Evolutionary conservation across 352 stramenopile genomes (phyloP).

Genomic region (Pythium utonaiense): DNA sequence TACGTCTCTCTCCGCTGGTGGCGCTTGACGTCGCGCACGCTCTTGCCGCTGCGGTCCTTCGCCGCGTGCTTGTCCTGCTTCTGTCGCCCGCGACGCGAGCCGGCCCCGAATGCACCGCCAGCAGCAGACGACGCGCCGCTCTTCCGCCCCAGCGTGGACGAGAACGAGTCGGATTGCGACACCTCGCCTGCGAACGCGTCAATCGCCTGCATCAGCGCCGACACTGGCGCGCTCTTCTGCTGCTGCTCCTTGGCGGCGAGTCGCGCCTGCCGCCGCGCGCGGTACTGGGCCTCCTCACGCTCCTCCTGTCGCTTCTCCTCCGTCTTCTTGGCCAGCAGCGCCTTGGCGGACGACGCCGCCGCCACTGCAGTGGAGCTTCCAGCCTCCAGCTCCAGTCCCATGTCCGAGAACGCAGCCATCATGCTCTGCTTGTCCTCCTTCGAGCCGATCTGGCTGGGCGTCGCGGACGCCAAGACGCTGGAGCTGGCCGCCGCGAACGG

Average conservation of each 20-base stretch:
- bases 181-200: slow-evolving; percentile 56
- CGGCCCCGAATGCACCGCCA: slow-evolving; percentile 15
- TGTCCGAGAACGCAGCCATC: slow-evolving; percentile 52
- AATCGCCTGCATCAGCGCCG: slow-evolving; percentile 59
- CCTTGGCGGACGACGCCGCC: slow-evolving; percentile 31
- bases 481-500: slow-evolving; percentile 19
- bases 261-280: slow-evolving; percentile 33
- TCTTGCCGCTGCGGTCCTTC: slow-evolving; percentile 27
- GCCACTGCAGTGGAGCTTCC: slow-evolving; percentile 21
- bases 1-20: slow-evolving; percentile 61
- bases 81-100: slow-evolving; percentile 42
- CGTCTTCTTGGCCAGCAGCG: slow-evolving; percentile 48
- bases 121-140: slow-evolving; percentile 21
- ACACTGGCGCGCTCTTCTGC: slow-evolving; percentile 25
- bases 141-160: slow-evolving; percentile 12
- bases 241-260: slow-evolving; percentile 1
- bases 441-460: slow-evolving; percentile 8
- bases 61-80: slow-evolving; percentile 41
- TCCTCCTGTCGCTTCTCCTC: slow-evolving; percentile 39
- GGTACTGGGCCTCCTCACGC: slow-evolving; percentile 19
- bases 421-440: slow-evolving; percentile 34
- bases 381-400: slow-evolving; percentile 45
- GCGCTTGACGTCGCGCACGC: slow-evolving; percentile 34
- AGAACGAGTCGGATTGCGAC: slow-evolving; percentile 31
- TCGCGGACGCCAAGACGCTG: not conserved